Conservation (phyloP, 106 monocot genomes). For the Dioscorea zingiberensis region DNA sequence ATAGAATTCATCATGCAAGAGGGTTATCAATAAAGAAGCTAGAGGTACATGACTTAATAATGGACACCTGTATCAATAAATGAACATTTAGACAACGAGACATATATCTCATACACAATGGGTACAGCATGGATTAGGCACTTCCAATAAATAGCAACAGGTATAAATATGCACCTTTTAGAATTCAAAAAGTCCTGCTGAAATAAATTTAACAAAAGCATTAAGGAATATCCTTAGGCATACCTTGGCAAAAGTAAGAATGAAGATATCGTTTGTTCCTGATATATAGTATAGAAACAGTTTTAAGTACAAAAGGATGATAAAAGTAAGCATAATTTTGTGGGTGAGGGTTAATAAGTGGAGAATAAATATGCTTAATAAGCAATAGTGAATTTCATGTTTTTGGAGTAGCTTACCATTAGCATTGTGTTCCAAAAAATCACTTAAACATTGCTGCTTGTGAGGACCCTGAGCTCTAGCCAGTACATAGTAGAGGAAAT, state of each 20-base stretch:
- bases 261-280: constrained; percentile 97
- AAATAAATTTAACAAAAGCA: too few relatives aligned
- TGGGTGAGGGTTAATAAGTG: neutral
- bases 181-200: too few relatives aligned
- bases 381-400: neutral
- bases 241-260: constrained; percentile 98
- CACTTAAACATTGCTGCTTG: constrained; percentile 50
- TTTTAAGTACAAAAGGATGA: neutral
- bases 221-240: neutral
- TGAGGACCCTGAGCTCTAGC: constrained; percentile 31
- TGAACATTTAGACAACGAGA: too few relatives aligned
- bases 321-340: neutral
- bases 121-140: too few relatives aligned
- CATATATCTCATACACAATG: too few relatives aligned
- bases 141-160: too few relatives aligned
- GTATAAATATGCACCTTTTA: too few relatives aligned
- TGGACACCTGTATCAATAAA: too few relatives aligned
- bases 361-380: neutral
- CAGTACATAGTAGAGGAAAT: constrained; percentile 86
- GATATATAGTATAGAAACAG: constrained; percentile 13
- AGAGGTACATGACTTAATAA: too few relatives aligned
- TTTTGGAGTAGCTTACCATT: constrained; percentile 49
- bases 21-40: too few relatives aligned
- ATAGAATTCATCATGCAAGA: too few relatives aligned
- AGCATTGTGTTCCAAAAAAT: constrained; percentile 89